Conservation (phyloP, 352 stramenopile species). For the Thraustotheca clavata region DNA sequence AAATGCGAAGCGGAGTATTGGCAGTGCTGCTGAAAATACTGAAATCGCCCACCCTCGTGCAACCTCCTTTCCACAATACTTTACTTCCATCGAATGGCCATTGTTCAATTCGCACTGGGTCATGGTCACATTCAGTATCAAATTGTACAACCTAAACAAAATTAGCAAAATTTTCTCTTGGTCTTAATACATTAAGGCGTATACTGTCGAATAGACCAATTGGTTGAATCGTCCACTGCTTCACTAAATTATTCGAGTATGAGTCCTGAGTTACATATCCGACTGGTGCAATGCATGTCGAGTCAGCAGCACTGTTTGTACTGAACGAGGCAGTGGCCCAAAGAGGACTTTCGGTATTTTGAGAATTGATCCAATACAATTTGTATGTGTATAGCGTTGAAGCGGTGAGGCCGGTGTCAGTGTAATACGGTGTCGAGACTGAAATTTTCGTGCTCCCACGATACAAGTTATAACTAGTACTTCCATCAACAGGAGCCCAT, state of each 20-base stretch:
- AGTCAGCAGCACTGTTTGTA: conserved; percentile 3
- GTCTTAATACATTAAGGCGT: conserved; percentile 24
- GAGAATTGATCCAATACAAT: conserved; percentile 6
- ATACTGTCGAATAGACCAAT: conserved; percentile 24
- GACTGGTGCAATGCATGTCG: conserved; percentile 22
- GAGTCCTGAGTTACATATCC: conserved; percentile 29
- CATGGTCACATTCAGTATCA: conserved; percentile 61
- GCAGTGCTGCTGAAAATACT: conserved; percentile 27
- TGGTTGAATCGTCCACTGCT: conserved; percentile 35
- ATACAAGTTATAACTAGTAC: conserved; percentile 32
- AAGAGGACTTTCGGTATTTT: conserved; percentile 3
- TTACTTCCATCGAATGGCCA: conserved; percentile 16
- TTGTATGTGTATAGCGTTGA: conserved; percentile 1
- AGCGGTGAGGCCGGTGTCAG: background rate
- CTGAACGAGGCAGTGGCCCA: background rate
- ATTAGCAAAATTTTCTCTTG: background rate
- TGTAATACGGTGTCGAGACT: conserved; percentile 11
- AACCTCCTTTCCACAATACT: conserved; percentile 47
- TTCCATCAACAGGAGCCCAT: conserved; percentile 36
- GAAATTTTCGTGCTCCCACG: conserved; percentile 27
- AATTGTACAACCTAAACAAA: conserved; percentile 37
- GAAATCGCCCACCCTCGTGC: conserved; percentile 33
- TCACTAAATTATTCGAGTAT: conserved; percentile 30
- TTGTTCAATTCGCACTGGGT: conserved; percentile 40
- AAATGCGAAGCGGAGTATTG: conserved; percentile 27